Percentiles rank a stretch among this genome's conserved stretches.
Evolutionary conservation across 345 rosid genomes (phyloP).

Genomic region (Anastatica hierochuntica): DNA sequence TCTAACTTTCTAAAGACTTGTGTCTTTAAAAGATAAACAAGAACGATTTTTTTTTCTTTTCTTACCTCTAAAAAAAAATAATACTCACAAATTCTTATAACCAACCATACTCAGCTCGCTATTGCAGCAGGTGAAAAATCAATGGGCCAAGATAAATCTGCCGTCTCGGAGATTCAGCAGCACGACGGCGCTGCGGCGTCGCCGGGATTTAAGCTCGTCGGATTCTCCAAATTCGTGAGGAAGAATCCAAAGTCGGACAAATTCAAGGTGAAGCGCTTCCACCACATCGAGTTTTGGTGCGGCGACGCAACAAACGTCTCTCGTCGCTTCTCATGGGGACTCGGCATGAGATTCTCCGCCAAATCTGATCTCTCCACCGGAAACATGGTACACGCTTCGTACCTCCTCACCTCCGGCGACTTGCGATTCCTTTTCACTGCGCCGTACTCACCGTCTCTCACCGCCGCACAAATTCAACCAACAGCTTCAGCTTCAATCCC

Average conservation of each 20-base stretch:
- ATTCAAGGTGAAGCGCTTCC: constrained; percentile 60
- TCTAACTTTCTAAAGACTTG: not conserved
- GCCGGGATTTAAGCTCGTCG: constrained; percentile 48
- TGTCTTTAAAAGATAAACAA: too few relatives aligned
- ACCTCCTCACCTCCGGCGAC: constrained; percentile 73
- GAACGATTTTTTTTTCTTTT: too few relatives aligned
- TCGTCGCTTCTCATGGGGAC: constrained; percentile 88
- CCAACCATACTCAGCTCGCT: too few relatives aligned
- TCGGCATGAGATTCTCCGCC: constrained; percentile 71
- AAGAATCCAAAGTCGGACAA: constrained; percentile 65
- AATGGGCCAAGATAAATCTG: constrained; percentile 13
- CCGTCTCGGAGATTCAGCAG: constrained; percentile 1
- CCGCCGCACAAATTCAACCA: constrained; percentile 26
- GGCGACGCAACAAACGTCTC: constrained; percentile 70
- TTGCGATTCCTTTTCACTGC: constrained; percentile 76
- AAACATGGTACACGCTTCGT: constrained; percentile 69
- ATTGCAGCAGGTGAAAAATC: constrained; percentile 3
- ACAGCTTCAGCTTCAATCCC: constrained; percentile 48
- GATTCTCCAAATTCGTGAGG: constrained; percentile 56
- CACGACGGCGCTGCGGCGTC: not conserved
- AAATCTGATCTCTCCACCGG: constrained; percentile 96
- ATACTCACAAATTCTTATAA: too few relatives aligned
- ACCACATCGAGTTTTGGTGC: constrained; percentile 93
- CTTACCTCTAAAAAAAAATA: too few relatives aligned
- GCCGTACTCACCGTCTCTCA: constrained; percentile 70